Conservation (phyloP, 768 basidiomycete genomes). For the Clitopilus hobsonii region DNA sequence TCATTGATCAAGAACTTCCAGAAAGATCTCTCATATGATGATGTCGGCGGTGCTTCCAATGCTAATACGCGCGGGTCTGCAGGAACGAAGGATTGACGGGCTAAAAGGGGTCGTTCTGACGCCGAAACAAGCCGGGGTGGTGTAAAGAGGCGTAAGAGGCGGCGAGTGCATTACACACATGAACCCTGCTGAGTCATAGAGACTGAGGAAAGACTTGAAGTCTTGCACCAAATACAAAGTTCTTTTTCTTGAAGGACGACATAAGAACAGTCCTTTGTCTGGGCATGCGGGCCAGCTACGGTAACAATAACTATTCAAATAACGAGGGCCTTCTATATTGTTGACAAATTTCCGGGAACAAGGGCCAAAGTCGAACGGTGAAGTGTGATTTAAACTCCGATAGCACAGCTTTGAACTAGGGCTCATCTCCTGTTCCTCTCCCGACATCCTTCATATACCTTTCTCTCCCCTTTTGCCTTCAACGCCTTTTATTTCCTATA, state of each 20-base stretch:
- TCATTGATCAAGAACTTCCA: neutral
- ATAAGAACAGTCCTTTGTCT: too few species aligned
- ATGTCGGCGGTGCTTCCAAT: neutral
- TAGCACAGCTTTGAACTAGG: slow-evolving; percentile 35
- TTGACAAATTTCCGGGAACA: slow-evolving; percentile 1
- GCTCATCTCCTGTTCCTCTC: slow-evolving; percentile 35
- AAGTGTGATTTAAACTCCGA: slow-evolving; percentile 43
- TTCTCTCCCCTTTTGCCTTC: slow-evolving; percentile 22
- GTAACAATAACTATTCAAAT: neutral
- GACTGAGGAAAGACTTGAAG: neutral
- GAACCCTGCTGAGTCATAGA: neutral
- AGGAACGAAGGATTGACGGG: neutral
- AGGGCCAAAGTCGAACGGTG: slow-evolving; percentile 20
- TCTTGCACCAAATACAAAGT: neutral
- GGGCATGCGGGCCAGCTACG: too few species aligned
- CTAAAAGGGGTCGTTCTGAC: neutral
- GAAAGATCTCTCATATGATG: neutral
- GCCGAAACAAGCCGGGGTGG: neutral
- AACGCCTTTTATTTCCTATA: slow-evolving; percentile 14
- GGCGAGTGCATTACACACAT: neutral
- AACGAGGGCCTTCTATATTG: neutral
- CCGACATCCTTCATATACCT: slow-evolving; percentile 23
- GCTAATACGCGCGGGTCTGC: neutral
- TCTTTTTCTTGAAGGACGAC: too few species aligned
- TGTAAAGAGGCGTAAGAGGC: neutral